A percentile compares a stretch with the other conserved stretches of the same genome.
These are phyloP conservation scores for Auricularia heimuer DNA, from an alignment of 768 basidiomycete genomes.

Conservation along the genomic window DNA sequence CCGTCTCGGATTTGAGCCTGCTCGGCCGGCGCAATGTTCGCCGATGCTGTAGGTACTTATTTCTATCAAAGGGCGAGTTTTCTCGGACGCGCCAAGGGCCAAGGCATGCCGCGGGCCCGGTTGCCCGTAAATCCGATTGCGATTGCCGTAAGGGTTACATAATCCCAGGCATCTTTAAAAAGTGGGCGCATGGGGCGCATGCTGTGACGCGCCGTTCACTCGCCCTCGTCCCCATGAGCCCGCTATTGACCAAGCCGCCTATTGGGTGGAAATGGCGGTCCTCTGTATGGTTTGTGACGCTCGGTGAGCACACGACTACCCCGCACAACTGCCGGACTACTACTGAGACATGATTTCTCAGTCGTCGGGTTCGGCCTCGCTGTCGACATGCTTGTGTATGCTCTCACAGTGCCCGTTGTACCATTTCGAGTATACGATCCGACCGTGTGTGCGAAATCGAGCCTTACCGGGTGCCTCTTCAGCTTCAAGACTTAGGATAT, in stretches of 20 bases:
- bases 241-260: neutral
- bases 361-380: constrained; percentile 41
- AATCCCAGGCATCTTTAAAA: no score
- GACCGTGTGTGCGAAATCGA: neutral
- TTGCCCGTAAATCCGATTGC: no score
- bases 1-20: no score
- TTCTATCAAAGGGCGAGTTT: no score
- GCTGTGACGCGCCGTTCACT: no score
- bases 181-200: no score
- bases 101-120: no score
- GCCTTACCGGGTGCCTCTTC: constrained; percentile 44
- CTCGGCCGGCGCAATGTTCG: no score
- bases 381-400: constrained; percentile 51
- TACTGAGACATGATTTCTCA: constrained; percentile 9
- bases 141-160: no score
- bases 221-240: no score
- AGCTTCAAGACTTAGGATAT: constrained; percentile 41
- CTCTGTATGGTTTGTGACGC: constrained; percentile 46
- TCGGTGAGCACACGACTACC: constrained; percentile 20
- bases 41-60: no score
- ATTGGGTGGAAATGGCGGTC: constrained; percentile 37
- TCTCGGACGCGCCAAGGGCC: no score
- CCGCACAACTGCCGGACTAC: neutral
- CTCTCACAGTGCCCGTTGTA: constrained; percentile 52
- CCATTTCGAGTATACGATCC: neutral